Evolutionary conservation across 2,329 filamentous ascomycete genomes (phyloP), one percentile per base, ranked within the genome.

Genomic region (Talaromyces sp.): DNA sequence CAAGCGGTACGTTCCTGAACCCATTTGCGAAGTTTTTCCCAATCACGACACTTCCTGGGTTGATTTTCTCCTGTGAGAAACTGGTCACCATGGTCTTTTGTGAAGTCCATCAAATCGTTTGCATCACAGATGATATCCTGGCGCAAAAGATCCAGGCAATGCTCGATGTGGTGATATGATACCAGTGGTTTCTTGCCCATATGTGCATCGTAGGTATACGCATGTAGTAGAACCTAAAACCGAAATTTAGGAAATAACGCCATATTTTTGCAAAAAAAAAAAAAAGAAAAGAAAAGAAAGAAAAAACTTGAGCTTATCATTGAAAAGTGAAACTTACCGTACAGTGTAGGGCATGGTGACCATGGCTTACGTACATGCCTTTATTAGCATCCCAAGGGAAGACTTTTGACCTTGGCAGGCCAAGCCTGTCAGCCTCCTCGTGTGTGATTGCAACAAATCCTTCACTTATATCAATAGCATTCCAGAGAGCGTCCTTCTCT

Each of bases 281-380:
- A 22, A 22, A 22, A 22, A 22, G 1, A 22, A 22, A 22, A 45
- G 2, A 22, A 22, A 22, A 22, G 1, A 22, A 22, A 22, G 22
- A 9, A 9, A 8, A 19, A 45, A 45, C 19, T 3, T 10, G 19
- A 45, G n/a, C 22, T 10, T 19, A 45, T 45, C 31, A 33, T 37
- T 24, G 49, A 19, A 5, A 22, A 37, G 14, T 14, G 7, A 61
- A 14, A 39, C 59, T 37, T 54, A 62, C 59, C 11, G 59, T 62
- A n/a, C 59, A 62, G 45, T 62, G 59, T 14, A 62, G 47, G 27
- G 60, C 60, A 54, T 62, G 60, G 19, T 62, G 33, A 1, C 60
- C 60, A n/a, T 62, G 60, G 33, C 31, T 62, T 22, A 62, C 60
- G 56, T 62, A 62, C 22, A 62, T 62, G 47, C 60, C 60, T 11